Evolutionary conservation across 495 filamentous ascomycete species (phyloP).

Genomic region (Aspergillus cristatus): DNA sequence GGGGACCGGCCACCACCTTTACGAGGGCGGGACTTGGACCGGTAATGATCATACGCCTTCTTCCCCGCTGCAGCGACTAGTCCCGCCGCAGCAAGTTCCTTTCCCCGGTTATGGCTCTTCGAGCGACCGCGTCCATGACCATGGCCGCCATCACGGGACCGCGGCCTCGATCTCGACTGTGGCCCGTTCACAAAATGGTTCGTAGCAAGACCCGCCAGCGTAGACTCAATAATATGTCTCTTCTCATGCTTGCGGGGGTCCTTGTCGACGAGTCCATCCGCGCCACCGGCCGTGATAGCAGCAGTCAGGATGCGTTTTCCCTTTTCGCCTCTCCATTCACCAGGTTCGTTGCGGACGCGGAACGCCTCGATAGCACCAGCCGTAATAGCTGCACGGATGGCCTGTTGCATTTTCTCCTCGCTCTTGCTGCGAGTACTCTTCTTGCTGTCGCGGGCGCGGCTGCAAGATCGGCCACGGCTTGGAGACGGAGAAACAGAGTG

Average conservation of each 20-base stretch:
- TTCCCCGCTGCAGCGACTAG: constrained; percentile 74
- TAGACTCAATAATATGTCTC: constrained; percentile 59
- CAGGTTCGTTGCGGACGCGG: constrained; percentile 73
- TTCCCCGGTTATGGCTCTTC: constrained; percentile 35
- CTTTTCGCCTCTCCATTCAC: constrained; percentile 76
- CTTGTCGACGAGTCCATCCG: constrained; percentile 65
- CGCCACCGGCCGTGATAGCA: constrained; percentile 72
- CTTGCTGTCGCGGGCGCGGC: constrained; percentile 21
- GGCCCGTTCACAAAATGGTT: constrained; percentile 72
- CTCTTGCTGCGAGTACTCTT: constrained; percentile 21
- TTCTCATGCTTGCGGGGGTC: constrained; percentile 68
- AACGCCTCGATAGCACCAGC: constrained; percentile 86
- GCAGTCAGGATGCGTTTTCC: constrained; percentile 82
- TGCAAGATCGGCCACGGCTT: constrained; percentile 41
- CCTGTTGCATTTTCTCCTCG: constrained; percentile 67
- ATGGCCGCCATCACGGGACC: too few relatives aligned
- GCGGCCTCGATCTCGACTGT: constrained; percentile 43
- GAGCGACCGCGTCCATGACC: constrained; percentile 36
- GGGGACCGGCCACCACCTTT: constrained; percentile 3
- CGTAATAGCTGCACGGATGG: constrained; percentile 74
- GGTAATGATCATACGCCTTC: constrained; percentile 58
- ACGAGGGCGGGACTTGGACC: constrained; percentile 53
- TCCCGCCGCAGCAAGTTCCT: constrained; percentile 64
- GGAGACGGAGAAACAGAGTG: constrained; percentile 43
- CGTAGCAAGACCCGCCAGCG: constrained; percentile 76